Percentiles rank a stretch among this genome's conserved stretches.
Conservation (phyloP, 345 rosid genomes). For the Pistacia atlantica region DNA sequence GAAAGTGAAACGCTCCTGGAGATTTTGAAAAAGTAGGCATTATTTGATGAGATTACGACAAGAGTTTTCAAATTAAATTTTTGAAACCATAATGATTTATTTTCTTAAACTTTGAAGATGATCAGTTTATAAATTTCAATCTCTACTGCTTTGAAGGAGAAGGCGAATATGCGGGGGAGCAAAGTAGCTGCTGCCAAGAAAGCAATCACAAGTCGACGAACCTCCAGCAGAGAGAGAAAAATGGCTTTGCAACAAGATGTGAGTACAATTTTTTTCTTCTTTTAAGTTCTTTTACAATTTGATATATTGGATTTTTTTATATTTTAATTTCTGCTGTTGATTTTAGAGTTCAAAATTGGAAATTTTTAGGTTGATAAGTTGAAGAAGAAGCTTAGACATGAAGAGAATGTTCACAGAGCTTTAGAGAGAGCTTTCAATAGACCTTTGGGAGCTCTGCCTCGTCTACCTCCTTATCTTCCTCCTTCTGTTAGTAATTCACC, state of each 20-base stretch:
- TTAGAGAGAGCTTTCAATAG: conserved; percentile 82
- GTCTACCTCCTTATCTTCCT: conserved; percentile 91
- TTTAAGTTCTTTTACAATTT: not conserved
- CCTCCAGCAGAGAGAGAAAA: conserved; percentile 52
- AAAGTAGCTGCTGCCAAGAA: conserved; percentile 36
- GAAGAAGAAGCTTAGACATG: conserved; percentile 77
- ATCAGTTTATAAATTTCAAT: conserved; percentile 8
- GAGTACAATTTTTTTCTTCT: conserved; percentile 1
- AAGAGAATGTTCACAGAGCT: conserved; percentile 88
- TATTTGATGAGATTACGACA: conserved; percentile 21
- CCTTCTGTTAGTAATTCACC: conserved; percentile 58
- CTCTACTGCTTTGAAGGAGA: conserved; percentile 30
- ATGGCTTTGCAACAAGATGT: conserved; percentile 79
- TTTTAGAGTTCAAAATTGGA: conserved; percentile 5
- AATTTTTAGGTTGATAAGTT: conserved; percentile 73
- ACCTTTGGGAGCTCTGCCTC: conserved; percentile 93
- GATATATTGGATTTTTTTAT: not conserved
- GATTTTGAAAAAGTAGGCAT: conserved; percentile 13
- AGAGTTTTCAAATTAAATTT: conserved; percentile 20
- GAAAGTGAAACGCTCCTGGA: conserved; percentile 25
- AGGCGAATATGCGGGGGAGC: conserved; percentile 47
- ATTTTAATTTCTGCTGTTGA: not conserved
- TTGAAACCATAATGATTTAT: not conserved
- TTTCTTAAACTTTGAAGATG: not conserved
- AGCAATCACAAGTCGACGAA: conserved; percentile 34